Base-by-base conservation (phyloP, 192 early-diverging fungal species). In the Backusella morwellensis region DNA sequence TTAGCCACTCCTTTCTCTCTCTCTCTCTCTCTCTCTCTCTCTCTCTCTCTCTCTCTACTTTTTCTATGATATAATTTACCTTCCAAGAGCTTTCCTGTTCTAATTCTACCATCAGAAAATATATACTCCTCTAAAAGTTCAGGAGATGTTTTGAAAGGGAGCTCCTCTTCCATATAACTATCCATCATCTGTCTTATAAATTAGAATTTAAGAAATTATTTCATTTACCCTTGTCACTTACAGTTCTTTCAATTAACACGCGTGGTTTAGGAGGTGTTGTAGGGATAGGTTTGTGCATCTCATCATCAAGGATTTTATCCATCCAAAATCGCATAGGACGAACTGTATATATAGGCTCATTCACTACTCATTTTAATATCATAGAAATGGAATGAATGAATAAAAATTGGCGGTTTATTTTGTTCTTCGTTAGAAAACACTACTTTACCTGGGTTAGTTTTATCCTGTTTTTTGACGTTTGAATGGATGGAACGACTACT, bases 61-160 rank as follows among this genome's bases (percentile, higher is more conserved):
- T 32, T 32, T 32, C 32, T 3, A 40, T 15, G 14, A 19, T 12
- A 17, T 6, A 50, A 52, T 2, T 29, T 63, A 77, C 76, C 93
- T 78, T 97, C 95, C 35, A 98, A 85, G 7, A 98, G 86, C 81
- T 94, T 96, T 47, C 95, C 95, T 6, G 93, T 77, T 74, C 92
- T 86, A 47, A 97, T 92, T 19, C 82, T 77, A 63, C 96, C 95
- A 77, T 91, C 89, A 38, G 86, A 82, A 84, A 90, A 94, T 80
- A 95, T 84, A 78, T 98, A 98, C 26, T 95, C 90, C 38, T 96
- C 95, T 63, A 89, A 79, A 44, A 97, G 83, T 23, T 85, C 82
- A 11, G 92, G 89, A 66, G 94, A 88, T 70, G 86, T 89, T 73
- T 90, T 87, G 84, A 98, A 95, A 1, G 90, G 92, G 35, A 98